These are phyloP conservation scores for Lactarius deliciosus DNA, from an alignment of 768 basidiomycete species.

Conservation along the genomic window DNA sequence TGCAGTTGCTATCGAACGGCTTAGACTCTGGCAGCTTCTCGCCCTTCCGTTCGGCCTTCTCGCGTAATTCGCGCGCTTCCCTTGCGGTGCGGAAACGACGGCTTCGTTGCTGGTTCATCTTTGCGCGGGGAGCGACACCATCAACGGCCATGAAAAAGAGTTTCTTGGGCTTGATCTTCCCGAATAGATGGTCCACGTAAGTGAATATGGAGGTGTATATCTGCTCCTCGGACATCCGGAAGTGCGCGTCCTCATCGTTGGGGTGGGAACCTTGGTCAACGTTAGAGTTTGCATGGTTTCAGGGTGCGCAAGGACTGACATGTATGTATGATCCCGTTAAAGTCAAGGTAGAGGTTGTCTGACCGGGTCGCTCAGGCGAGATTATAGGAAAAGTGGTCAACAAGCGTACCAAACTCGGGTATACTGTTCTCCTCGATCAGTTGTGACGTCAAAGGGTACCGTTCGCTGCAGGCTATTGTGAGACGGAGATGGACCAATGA, in stretches of 20 bases:
- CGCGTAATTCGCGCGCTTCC: conserved; percentile 83
- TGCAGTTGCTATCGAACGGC: conserved; percentile 98
- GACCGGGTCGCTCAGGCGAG: conserved; percentile 22
- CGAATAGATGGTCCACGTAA: conserved; percentile 95
- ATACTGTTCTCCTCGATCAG: conserved; percentile 98
- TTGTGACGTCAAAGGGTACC: conserved; percentile 97
- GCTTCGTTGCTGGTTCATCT: conserved; percentile 99
- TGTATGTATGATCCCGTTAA: conserved; percentile 91
- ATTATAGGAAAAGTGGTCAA: neutral
- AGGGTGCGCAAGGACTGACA: conserved; percentile 41
- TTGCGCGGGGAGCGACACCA: conserved; percentile 94
- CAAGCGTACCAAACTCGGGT: conserved; percentile 84
- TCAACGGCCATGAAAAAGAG: conserved; percentile 99
- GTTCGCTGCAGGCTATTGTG: conserved; percentile 58
- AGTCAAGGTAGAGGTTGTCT: conserved; percentile 93
- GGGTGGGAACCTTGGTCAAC: conserved; percentile 76
- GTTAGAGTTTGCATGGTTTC: neutral
- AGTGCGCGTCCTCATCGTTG: conserved; percentile 94
- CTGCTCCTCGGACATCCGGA: conserved; percentile 92
- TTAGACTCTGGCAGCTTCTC: conserved; percentile 91
- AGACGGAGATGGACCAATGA: neutral
- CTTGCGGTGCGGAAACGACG: conserved; percentile 92
- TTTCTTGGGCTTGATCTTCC: conserved; percentile 97
- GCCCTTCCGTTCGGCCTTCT: conserved; percentile 85
- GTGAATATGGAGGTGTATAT: conserved; percentile 97